Conservation (phyloP, 345 rosid species). For the Salix exigua region DNA sequence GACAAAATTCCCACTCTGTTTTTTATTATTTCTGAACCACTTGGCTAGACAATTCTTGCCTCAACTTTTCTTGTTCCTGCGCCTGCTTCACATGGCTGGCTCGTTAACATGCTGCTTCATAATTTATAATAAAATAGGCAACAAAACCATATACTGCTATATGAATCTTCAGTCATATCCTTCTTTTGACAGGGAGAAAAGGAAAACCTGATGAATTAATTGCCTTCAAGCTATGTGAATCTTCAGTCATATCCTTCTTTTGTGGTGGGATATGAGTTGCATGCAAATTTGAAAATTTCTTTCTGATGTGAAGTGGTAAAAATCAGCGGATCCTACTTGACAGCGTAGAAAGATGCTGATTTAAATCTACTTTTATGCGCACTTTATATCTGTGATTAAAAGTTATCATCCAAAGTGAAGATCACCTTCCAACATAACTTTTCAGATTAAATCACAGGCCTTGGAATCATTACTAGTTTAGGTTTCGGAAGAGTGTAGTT, state of each 20-base stretch:
- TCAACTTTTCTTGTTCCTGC: no score
- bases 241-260: background rate
- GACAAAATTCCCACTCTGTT: no score
- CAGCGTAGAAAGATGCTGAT: background rate
- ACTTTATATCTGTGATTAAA: background rate
- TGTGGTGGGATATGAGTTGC: background rate
- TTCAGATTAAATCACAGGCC: background rate
- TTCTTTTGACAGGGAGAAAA: no score
- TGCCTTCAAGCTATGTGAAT: background rate
- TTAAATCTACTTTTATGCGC: background rate
- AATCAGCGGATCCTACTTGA: no score
- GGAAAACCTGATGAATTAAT: background rate
- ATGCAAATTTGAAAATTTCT: no score
- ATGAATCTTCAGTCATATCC: no score
- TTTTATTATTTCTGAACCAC: no score
- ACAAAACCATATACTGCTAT: background rate
- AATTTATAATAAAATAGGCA: background rate
- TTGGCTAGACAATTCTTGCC: no score
- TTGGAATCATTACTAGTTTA: background rate
- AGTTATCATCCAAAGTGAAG: background rate
- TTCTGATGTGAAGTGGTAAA: background rate
- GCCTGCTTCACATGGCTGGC: no score
- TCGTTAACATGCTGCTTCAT: no score
- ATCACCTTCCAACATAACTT: background rate
- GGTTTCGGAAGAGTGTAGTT: slow-evolving; percentile 23